Conservation (phyloP, 441 rosid species). For the Hura crepitans region DNA sequence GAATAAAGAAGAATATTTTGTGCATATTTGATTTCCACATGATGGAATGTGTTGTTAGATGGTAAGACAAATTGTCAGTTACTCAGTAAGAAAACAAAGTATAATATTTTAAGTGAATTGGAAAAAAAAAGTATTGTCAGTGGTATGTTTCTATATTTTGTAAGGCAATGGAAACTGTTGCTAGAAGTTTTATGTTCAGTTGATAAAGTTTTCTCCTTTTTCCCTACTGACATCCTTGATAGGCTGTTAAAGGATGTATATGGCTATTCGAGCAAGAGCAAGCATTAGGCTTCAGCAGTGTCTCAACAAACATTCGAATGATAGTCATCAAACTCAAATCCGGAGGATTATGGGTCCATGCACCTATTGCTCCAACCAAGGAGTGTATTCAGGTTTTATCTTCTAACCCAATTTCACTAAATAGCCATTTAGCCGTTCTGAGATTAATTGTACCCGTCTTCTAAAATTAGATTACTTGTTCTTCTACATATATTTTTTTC, state of each 20-base stretch:
- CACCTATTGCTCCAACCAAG: conserved; percentile 96
- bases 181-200: conserved; percentile 3
- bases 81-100: neutral
- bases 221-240: conserved; percentile 8
- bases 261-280: conserved; percentile 99
- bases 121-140: neutral
- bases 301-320: conserved; percentile 88
- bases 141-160: neutral
- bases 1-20: neutral
- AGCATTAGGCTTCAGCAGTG: conserved; percentile 97
- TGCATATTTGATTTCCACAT: neutral
- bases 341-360: conserved; percentile 98
- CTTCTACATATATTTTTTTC: too few relatives aligned
- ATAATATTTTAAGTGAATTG: neutral
- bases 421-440: neutral
- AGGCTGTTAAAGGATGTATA: conserved; percentile 81
- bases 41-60: conserved; percentile 5
- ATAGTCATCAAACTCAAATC: conserved; percentile 91
- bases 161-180: neutral
- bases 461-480: neutral
- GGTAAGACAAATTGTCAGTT: neutral
- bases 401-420: neutral
- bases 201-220: neutral
- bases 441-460: neutral
- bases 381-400: conserved; percentile 74